Evolutionary conservation across 768 basidiomycete species (phyloP).

Genomic region (Thelephora aurantiotincta): DNA sequence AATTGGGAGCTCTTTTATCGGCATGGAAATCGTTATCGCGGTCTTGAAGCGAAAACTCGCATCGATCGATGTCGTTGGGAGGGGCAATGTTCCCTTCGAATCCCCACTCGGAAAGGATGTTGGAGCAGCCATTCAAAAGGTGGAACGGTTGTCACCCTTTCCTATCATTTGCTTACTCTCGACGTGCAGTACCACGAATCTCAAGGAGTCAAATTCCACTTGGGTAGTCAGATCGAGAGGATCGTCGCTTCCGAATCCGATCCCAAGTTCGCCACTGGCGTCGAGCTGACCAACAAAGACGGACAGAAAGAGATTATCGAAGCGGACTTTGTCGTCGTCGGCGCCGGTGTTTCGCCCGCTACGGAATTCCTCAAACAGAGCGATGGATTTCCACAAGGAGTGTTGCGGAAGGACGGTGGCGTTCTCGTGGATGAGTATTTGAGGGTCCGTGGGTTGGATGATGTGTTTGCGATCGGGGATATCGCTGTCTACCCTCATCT

Average conservation of each 20-base stretch:
- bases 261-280: slow-evolving; percentile 11
- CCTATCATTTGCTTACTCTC: not conserved
- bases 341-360: slow-evolving; percentile 75
- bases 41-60: slow-evolving; percentile 60
- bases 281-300: slow-evolving; percentile 28
- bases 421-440: slow-evolving; percentile 67
- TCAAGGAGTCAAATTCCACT: slow-evolving; percentile 77
- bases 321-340: slow-evolving; percentile 74
- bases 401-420: slow-evolving; percentile 61
- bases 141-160: slow-evolving; percentile 12
- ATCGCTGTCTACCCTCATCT: slow-evolving; percentile 68
- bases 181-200: slow-evolving; percentile 53
- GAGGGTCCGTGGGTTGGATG: slow-evolving; percentile 34
- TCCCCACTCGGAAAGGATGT: slow-evolving; percentile 68
- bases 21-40: slow-evolving; percentile 83
- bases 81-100: slow-evolving; percentile 73
- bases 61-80: slow-evolving; percentile 73
- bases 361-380: slow-evolving; percentile 68
- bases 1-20: slow-evolving; percentile 84
- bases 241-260: slow-evolving; percentile 23
- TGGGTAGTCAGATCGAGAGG: slow-evolving; percentile 53
- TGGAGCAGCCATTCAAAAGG: slow-evolving; percentile 67
- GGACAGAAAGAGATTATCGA: slow-evolving; percentile 51
- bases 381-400: slow-evolving; percentile 29
- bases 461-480: slow-evolving; percentile 70